Evolutionary conservation across 169 alveolate genomes (phyloP).

Genomic region (Plasmodium fragile): DNA sequence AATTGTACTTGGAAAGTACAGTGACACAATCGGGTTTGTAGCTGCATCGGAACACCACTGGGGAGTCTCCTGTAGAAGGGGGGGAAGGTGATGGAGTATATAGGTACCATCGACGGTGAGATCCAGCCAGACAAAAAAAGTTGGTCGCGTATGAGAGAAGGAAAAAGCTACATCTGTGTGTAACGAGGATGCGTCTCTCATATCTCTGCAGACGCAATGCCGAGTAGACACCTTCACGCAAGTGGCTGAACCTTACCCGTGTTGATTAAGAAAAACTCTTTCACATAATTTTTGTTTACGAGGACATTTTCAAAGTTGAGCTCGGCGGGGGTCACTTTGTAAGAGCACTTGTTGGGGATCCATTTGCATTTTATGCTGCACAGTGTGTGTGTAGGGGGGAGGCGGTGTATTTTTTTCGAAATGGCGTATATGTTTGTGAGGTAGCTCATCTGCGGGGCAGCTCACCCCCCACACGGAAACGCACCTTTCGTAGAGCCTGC

Average conservation of each 20-base stretch:
- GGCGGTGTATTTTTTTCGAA: background rate
- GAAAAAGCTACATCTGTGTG: background rate
- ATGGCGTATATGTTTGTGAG: background rate
- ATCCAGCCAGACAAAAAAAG: background rate
- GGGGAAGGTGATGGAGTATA: background rate
- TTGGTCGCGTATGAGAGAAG: background rate
- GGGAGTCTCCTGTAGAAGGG: conserved; percentile 20
- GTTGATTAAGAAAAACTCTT: conserved; percentile 33
- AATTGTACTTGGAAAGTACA: conserved; percentile 29
- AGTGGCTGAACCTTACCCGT: conserved; percentile 14
- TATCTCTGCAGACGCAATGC: background rate
- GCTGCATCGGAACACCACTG: conserved; percentile 21
- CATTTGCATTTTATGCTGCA: conserved; percentile 42
- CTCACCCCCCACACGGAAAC: background rate
- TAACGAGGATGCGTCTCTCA: background rate
- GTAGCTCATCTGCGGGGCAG: background rate
- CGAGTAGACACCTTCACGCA: background rate
- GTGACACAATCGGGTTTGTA: conserved; percentile 41
- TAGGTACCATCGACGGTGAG: background rate
- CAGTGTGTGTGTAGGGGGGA: background rate
- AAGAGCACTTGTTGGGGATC: conserved; percentile 10
- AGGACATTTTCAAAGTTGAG: conserved; percentile 49
- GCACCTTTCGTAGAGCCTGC: conserved; percentile 54
- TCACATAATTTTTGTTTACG: conserved; percentile 32
- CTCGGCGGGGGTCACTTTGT: conserved; percentile 14